Base-by-base conservation (phyloP, 495 filamentous ascomycete species). In the Penicillium macrosclerotiorum region DNA sequence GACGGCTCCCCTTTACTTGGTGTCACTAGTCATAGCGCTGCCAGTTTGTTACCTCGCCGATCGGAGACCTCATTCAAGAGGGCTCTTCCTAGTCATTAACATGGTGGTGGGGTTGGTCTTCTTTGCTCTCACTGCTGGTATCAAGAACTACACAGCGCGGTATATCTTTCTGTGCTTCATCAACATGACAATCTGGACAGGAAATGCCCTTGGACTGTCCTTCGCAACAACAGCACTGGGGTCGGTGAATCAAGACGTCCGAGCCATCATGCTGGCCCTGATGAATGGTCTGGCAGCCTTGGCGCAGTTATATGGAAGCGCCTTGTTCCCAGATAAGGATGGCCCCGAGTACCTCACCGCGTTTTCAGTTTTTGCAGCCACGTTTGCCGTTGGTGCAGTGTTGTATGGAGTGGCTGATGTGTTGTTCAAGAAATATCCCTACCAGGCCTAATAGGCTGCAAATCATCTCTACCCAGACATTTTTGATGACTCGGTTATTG, bases 1-100 rank as follows among this genome's bases (percentile, higher is more conserved):
- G 22, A 71, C 57, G 8, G 65, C 71, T 14, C 69, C 73, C 3
- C 57, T 70, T 1, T 77, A 75, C 37, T 57, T 57, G 7, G 66
- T 53, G 4, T 61, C 65, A 9, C 22, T 45, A 3, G 18, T n/a
- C 12, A 9, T 35, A 1, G 42, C 23, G 11, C 3, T 36, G 12
- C 42, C 42, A 3, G 32, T 45, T 9, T 45, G 22, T 16, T 45
- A 9, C 9, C 14, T n/a, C n/a, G n/a, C n/a, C n/a, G n/a, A n/a
- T n/a, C n/a, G n/a, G n/a, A n/a, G n/a, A n/a, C n/a, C n/a, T n/a
- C n/a, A n/a, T n/a, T n/a, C n/a, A n/a, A n/a, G n/a, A n/a, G n/a
- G n/a, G n/a, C n/a, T 45, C 14, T 18, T 36, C 9, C 7, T 36
- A 12, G 23, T 42, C 1, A 13, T 16, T 1, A 36, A 37, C 23